Percentiles rank a stretch among this genome's conserved stretches.
Evolutionary conservation across 768 basidiomycete genomes (phyloP).

Genomic region (Rhizopogon salebrosus): DNA sequence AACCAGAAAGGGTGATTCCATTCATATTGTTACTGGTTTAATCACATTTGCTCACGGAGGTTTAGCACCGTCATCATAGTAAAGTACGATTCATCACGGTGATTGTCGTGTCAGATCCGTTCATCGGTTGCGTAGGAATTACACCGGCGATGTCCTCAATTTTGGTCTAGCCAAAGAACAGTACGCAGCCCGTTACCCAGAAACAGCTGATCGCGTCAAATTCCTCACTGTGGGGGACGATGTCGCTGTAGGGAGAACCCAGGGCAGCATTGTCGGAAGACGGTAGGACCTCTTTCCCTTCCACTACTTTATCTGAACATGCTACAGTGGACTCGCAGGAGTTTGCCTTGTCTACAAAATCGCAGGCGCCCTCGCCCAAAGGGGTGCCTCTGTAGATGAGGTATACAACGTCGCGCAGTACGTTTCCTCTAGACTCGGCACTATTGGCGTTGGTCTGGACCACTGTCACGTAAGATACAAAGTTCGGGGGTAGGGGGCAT

Average conservation of each 20-base stretch:
- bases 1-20: slow-evolving; percentile 68
- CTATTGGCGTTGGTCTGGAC: slow-evolving; percentile 82
- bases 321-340: slow-evolving; percentile 69
- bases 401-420: slow-evolving; percentile 65
- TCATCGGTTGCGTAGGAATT: slow-evolving; percentile 48
- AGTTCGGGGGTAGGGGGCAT: not conserved
- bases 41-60: not conserved
- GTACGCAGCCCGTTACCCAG: slow-evolving; percentile 64
- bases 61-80: slow-evolving; percentile 75
- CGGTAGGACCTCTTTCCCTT: slow-evolving; percentile 35
- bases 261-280: slow-evolving; percentile 82
- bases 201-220: slow-evolving; percentile 60
- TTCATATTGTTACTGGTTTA: not conserved
- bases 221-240: slow-evolving; percentile 88
- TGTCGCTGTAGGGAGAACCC: slow-evolving; percentile 76
- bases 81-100: slow-evolving; percentile 43
- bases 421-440: slow-evolving; percentile 62
- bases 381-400: slow-evolving; percentile 62
- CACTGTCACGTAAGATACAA: slow-evolving; percentile 69
- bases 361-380: slow-evolving; percentile 73
- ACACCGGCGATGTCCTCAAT: slow-evolving; percentile 87
- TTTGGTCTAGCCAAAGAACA: slow-evolving; percentile 89
- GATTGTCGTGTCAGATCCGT: not conserved
- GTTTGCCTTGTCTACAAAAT: slow-evolving; percentile 87
- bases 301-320: not conserved